Evolutionary conservation across 2,329 filamentous ascomycete genomes (phyloP).

Genomic region (Epichloe coenophiala): DNA sequence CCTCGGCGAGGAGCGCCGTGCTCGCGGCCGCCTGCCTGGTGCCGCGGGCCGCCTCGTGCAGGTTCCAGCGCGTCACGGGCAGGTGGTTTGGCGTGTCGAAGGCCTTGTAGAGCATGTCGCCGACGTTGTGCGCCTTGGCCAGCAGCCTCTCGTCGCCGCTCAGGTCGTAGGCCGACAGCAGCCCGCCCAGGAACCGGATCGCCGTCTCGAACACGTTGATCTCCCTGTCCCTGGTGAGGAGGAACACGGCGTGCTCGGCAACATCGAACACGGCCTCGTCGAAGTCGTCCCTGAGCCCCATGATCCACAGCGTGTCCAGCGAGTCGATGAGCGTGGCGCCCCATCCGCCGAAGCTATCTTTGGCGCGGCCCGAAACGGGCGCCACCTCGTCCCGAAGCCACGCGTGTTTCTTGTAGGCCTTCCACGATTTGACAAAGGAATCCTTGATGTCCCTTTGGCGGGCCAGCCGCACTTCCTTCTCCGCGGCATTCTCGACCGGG

Average conservation of each 20-base stretch:
- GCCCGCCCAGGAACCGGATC: conserved; percentile 39
- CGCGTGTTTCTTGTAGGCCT: conserved; percentile 36
- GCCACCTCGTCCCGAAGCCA: conserved; percentile 39
- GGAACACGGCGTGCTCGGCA: conserved; percentile 34
- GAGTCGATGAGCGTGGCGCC: conserved; percentile 46
- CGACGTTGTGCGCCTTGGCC: conserved; percentile 34
- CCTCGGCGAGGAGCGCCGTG: conserved; percentile 37
- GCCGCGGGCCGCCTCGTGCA: conserved; percentile 13
- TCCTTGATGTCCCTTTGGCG: conserved; percentile 26
- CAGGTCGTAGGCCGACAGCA: conserved; percentile 36
- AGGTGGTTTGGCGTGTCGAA: conserved; percentile 39
- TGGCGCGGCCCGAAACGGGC: conserved; percentile 32
- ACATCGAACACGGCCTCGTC: conserved; percentile 36
- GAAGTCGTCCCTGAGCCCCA: conserved; percentile 45
- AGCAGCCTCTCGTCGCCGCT: conserved; percentile 29
- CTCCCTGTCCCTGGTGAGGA: conserved; percentile 24
- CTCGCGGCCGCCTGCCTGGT: conserved; percentile 8
- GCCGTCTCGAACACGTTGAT: conserved; percentile 42
- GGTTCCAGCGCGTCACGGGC: conserved; percentile 23
- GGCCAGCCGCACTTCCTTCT: conserved; percentile 18
- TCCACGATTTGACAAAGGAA: conserved; percentile 32
- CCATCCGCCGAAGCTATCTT: conserved; percentile 39
- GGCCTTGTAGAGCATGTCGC: conserved; percentile 37
- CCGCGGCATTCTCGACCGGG: conserved; percentile 6
- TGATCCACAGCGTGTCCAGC: conserved; percentile 49